phyloP scores from a whole-genome alignment of 2,329 filamentous ascomycete genomes.

The Dactylellina haptotyla region DNA sequence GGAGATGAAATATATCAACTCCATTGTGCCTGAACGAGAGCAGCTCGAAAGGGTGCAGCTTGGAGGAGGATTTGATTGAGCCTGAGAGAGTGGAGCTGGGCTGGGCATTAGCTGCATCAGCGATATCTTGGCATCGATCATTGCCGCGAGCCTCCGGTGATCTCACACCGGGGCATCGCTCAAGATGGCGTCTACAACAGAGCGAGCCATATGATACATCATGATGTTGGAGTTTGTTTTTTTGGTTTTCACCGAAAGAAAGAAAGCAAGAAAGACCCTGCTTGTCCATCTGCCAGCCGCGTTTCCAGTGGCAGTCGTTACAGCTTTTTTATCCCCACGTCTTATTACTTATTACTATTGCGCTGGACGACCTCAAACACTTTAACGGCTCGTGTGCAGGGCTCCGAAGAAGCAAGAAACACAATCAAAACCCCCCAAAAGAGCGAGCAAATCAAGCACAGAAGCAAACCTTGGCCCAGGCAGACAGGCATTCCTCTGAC shows the following conservation, averaged over 20 bases:
- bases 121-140: slow-evolving; percentile 46
- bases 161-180: not conserved
- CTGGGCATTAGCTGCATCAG: slow-evolving; percentile 20
- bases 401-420: slow-evolving; percentile 37
- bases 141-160: slow-evolving; percentile 50
- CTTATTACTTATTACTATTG: no score
- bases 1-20: no score
- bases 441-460: slow-evolving; percentile 12
- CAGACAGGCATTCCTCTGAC: slow-evolving; percentile 53
- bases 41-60: no score
- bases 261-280: no score
- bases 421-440: not conserved
- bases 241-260: no score
- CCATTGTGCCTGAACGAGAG: no score
- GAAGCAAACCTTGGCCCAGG: slow-evolving; percentile 38
- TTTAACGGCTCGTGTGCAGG: slow-evolving; percentile 34
- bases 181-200: not conserved
- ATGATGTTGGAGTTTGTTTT: no score
- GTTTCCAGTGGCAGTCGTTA: no score
- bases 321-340: no score
- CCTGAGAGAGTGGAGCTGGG: slow-evolving; percentile 16
- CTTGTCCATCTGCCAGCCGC: no score
- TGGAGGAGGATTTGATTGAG: not conserved
- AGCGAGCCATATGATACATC: not conserved
- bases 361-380: slow-evolving; percentile 40